These are phyloP conservation scores for Boechera retrofracta DNA, from an alignment of 345 rosid species.

Conservation along the genomic window DNA sequence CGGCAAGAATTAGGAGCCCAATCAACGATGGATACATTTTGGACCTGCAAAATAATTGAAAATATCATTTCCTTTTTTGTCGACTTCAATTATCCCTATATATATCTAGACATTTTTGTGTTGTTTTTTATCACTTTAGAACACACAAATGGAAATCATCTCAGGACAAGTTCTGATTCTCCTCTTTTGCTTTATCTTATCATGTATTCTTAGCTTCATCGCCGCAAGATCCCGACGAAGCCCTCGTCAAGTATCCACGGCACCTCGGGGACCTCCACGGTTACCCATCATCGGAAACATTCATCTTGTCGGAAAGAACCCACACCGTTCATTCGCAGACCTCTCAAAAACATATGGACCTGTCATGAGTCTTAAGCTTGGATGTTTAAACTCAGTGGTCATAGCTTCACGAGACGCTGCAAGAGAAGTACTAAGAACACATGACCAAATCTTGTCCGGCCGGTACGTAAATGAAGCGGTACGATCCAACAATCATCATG, in stretches of 20 bases:
- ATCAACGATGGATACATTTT: background rate
- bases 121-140: background rate
- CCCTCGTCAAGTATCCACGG: background rate
- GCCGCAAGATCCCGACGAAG: slow-evolving; percentile 28
- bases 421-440: slow-evolving; percentile 40
- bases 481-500: slow-evolving; percentile 36
- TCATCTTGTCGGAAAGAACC: slow-evolving; percentile 44
- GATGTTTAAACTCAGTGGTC: slow-evolving; percentile 38
- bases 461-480: slow-evolving; percentile 30
- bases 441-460: slow-evolving; percentile 45
- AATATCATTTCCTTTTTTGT: background rate
- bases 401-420: slow-evolving; percentile 42
- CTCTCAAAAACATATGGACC: slow-evolving; percentile 56
- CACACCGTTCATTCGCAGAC: slow-evolving; percentile 46
- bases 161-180: slow-evolving; percentile 41
- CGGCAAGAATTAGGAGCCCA: background rate
- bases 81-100: background rate
- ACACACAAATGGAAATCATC: slow-evolving; percentile 28
- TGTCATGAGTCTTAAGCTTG: slow-evolving; percentile 50
- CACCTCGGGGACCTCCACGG: slow-evolving; percentile 45
- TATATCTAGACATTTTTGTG: background rate
- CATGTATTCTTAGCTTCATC: slow-evolving; percentile 45
- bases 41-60: background rate
- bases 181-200: slow-evolving; percentile 50
- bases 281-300: slow-evolving; percentile 56